Evolutionary conservation across 2,329 filamentous ascomycete species (phyloP).

Genomic region (Penicillium sp.): DNA sequence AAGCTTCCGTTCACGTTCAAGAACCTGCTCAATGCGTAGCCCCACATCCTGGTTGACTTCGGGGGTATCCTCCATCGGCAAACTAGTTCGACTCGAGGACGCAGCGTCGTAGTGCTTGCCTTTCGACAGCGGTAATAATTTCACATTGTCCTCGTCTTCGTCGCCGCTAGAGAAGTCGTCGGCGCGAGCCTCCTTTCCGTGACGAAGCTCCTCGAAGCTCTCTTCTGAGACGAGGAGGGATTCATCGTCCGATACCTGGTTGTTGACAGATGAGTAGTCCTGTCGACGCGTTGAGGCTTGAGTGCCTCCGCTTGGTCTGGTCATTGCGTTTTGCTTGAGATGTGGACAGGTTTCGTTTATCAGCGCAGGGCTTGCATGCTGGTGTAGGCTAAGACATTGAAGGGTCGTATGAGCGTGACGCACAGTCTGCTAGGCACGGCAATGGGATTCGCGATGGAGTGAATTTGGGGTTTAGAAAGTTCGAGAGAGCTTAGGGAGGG

Average conservation of each 20-base stretch:
- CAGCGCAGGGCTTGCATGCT: slow-evolving; percentile 1
- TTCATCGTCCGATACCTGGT: slow-evolving; percentile 1
- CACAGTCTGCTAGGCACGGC: background rate
- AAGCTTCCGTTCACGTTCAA: slow-evolving; percentile 9
- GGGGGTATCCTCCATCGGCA: background rate
- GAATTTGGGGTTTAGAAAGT: background rate
- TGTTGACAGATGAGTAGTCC: slow-evolving; percentile 11
- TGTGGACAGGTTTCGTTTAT: background rate
- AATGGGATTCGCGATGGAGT: background rate
- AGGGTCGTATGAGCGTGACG: background rate
- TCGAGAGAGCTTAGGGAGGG: background rate
- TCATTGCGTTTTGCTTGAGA: slow-evolving; percentile 6
- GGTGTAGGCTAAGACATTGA: background rate
- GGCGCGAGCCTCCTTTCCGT: background rate
- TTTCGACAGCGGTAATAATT: slow-evolving; percentile 12
- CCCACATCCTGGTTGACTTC: slow-evolving; percentile 13
- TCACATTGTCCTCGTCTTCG: slow-evolving; percentile 15
- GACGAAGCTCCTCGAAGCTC: background rate
- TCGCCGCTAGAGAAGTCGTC: slow-evolving; percentile 7
- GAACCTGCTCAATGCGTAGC: slow-evolving; percentile 17
- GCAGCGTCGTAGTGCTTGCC: background rate
- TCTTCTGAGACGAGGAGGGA: background rate
- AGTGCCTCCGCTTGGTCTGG: background rate
- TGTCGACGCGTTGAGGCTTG: slow-evolving; percentile 5
- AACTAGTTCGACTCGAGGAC: slow-evolving; percentile 1